Conservation (phyloP, 345 rosid genomes). For the Eucalyptus decipiens region DNA sequence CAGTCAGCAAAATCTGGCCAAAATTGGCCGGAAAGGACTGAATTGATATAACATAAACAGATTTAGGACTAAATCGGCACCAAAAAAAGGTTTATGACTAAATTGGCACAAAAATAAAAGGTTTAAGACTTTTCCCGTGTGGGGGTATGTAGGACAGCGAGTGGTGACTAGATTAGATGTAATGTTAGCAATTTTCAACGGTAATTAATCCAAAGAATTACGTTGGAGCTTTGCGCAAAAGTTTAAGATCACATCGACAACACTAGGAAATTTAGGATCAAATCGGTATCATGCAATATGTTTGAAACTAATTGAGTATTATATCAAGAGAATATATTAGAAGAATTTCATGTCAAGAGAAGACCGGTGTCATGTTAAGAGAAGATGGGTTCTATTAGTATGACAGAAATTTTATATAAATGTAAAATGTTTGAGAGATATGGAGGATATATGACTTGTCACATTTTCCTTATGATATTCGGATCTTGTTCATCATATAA, state of each 20-base stretch:
- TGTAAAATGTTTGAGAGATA: neutral
- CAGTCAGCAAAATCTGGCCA: no score
- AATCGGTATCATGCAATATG: accelerated
- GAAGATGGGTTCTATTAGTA: no score
- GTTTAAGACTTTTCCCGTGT: no score
- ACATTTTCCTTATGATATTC: neutral
- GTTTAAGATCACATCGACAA: accelerated
- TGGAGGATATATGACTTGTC: neutral
- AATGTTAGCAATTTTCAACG: neutral
- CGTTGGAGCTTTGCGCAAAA: neutral
- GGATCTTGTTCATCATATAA: neutral
- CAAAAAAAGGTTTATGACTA: no score
- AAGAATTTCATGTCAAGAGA: no score
- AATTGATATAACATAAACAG: no score
- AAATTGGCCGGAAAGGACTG: no score
- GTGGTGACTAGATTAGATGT: neutral
- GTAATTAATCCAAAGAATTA: accelerated
- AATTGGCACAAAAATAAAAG: no score
- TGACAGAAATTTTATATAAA: no score
- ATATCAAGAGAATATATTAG: neutral
- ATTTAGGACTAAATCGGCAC: no score
- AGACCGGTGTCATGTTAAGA: no score
- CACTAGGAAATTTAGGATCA: accelerated
- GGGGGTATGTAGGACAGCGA: no score
- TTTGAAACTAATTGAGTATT: neutral